Conservation (phyloP, 805 yeast genomes). For the Wickerhamiella kurtzmanii region DNA sequence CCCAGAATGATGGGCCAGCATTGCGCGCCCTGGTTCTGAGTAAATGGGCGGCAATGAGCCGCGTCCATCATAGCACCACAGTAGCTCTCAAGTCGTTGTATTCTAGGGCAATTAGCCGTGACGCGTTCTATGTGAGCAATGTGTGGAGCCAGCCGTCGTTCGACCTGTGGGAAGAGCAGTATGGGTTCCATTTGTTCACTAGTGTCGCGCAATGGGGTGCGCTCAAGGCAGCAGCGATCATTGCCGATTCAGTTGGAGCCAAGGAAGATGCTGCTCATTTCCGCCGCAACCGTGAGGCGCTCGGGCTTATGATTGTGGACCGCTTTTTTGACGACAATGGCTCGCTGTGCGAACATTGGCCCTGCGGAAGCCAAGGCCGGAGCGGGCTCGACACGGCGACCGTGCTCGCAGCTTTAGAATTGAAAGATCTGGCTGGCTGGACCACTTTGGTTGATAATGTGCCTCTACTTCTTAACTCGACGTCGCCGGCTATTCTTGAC, state of each 20-base stretch:
- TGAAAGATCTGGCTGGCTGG: slow-evolving; percentile 11
- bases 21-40: slow-evolving; percentile 54
- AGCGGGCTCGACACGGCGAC: slow-evolving; percentile 11
- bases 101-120: slow-evolving; percentile 46
- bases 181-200: slow-evolving; percentile 68
- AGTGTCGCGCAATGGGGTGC: slow-evolving; percentile 62
- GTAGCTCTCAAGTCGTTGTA: slow-evolving; percentile 26
- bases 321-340: slow-evolving; percentile 11
- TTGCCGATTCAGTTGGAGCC: slow-evolving; percentile 20
- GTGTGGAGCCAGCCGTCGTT: slow-evolving; percentile 59
- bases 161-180: slow-evolving; percentile 87
- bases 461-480: slow-evolving; percentile 6
- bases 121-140: slow-evolving; percentile 46
- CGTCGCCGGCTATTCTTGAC: slow-evolving; percentile 1
- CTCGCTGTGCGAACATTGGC: slow-evolving; percentile 10
- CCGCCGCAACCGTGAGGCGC: not conserved
- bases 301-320: not conserved
- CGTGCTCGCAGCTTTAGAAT: slow-evolving; percentile 9
- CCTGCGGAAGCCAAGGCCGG: slow-evolving; percentile 5
- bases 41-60: slow-evolving; percentile 36
- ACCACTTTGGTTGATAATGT: slow-evolving; percentile 8
- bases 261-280: slow-evolving; percentile 4
- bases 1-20: slow-evolving; percentile 93
- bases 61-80: slow-evolving; percentile 11
- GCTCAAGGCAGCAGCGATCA: slow-evolving; percentile 38